A percentile compares a stretch with the other conserved stretches of the same genome.
These are phyloP conservation scores for Aspergillus sp. DNA, from an alignment of 2,329 filamentous ascomycete species.

Conservation along the genomic window DNA sequence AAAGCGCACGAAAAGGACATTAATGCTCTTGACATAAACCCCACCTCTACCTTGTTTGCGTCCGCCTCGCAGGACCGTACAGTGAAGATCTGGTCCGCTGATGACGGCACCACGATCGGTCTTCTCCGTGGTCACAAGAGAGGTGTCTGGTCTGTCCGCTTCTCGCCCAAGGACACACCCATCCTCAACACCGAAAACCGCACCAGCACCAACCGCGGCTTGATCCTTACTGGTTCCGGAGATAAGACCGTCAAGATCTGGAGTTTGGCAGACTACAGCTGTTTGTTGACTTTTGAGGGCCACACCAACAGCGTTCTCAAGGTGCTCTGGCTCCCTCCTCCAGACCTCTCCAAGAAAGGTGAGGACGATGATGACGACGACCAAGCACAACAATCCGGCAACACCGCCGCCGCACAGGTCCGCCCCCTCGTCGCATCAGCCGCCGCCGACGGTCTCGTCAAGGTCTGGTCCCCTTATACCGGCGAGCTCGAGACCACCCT, in stretches of 20 bases:
- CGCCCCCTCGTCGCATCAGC: constrained; percentile 62
- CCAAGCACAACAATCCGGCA: constrained; percentile 17
- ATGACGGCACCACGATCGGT: constrained; percentile 83
- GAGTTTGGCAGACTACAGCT: constrained; percentile 87
- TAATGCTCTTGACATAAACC: constrained; percentile 81
- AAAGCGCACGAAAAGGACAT: constrained; percentile 99
- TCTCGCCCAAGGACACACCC: constrained; percentile 73
- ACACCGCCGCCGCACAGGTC: constrained; percentile 25
- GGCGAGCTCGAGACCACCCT: constrained; percentile 84
- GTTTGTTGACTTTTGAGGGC: constrained; percentile 87
- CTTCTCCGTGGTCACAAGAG: constrained; percentile 87
- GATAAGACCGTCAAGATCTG: constrained; percentile 96
- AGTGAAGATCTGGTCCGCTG: constrained; percentile 91
- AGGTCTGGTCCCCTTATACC: constrained; percentile 84
- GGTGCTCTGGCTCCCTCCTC: constrained; percentile 71
- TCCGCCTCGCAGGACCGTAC: constrained; percentile 95
- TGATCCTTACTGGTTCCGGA: constrained; percentile 83
- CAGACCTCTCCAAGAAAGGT: constrained; percentile 28
- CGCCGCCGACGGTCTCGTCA: constrained; percentile 89
- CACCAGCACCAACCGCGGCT: constrained; percentile 65
- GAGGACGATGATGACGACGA: constrained; percentile 29
- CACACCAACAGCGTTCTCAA: constrained; percentile 95
- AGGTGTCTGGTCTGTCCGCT: constrained; percentile 92
- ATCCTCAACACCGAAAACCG: constrained; percentile 66
- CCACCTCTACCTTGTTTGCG: constrained; percentile 71